These are phyloP conservation scores for Imleria badia DNA, from an alignment of 768 basidiomycete species.

Conservation along the genomic window DNA sequence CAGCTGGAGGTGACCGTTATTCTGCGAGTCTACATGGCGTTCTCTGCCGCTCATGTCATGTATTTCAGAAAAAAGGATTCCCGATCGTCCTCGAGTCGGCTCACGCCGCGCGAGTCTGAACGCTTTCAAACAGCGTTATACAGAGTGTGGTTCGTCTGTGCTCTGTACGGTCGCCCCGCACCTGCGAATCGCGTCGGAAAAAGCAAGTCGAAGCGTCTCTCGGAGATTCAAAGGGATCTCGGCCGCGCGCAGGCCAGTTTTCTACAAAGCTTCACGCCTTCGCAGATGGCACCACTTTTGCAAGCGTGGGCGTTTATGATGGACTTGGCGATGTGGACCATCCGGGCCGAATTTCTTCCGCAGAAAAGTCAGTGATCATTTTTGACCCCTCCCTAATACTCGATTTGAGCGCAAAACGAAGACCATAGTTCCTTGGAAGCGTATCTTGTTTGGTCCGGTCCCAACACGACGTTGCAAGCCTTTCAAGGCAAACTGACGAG, in stretches of 20 bases:
- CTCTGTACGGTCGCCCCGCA: conserved; percentile 13
- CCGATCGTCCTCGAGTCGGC: conserved; percentile 27
- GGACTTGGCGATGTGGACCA: conserved; percentile 10
- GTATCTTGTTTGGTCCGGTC: conserved; percentile 17
- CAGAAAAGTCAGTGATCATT: conserved; percentile 5
- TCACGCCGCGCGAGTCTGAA: conserved; percentile 33
- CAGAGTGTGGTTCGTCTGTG: conserved; percentile 25
- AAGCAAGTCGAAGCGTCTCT: conserved; percentile 9
- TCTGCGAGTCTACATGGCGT: not conserved
- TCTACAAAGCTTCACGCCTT: conserved; percentile 2
- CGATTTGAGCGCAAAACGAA: not conserved
- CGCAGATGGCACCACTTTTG: not conserved
- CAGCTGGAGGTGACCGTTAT: conserved; percentile 21
- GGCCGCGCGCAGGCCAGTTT: conserved; percentile 3
- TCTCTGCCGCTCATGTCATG: not conserved
- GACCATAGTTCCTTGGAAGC: not conserved
- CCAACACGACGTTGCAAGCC: conserved; percentile 4
- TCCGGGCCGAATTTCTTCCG: conserved; percentile 5
- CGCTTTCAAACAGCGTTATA: conserved; percentile 31
- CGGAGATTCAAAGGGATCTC: conserved; percentile 1
- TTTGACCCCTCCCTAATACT: not conserved
- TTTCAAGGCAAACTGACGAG: conserved; percentile 9
- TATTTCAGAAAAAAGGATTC: conserved; percentile 38
- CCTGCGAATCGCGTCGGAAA: conserved; percentile 8
- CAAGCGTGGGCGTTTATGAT: conserved; percentile 10